Base-by-base conservation (phyloP, 2,329 filamentous ascomycete genomes). In the Talaromyces sp. region DNA sequence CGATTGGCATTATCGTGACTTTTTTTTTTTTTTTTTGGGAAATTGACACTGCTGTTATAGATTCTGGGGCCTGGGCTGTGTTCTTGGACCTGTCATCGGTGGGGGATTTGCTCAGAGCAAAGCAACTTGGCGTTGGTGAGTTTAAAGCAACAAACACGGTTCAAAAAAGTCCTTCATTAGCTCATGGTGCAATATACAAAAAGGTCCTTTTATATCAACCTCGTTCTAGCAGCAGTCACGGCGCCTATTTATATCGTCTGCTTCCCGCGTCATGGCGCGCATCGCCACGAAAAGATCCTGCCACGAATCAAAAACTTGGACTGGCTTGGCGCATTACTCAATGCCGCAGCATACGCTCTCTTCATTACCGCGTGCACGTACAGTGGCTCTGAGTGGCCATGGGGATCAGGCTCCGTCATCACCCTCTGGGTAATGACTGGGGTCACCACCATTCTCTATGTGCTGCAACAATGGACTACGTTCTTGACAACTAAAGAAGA, bases 281-380 rank as follows among this genome's bases (percentile, higher is more conserved):
- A 64, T 69, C 43, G 67, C 17, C 62, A 65, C 14, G 65, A 60
- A 17, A 17, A 66, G 1, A 31, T 68, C 6, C 57, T 27, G 11
- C 35, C 66, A 7, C 68, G 68, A 21, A 31, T 75, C 0, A 59
- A 46, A 51, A 61, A 71, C 35, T 66, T 83, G 19, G 79, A 81
- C 65, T 78, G 68, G 57, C 46, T 81, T 11, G 81, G 81, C 2
- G 70, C 74, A 2, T 35, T 79, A 3, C 70, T 85, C 2, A 75
- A 71, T 35, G 67, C 74, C 0, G 79, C 71, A 0, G 72, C 72
- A 19, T 74, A 76, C 43, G 65, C 74, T 2, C 69, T 68, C 12
- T 65, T 80, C 43, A 70, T 80, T 19, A 74, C 85, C 68, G 80
- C 75, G 10, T 75, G 84, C 60, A 75, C 73, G 58, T 81, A 83